Percentiles rank a stretch among this genome's conserved stretches.
phyloP scores from a whole-genome alignment of 257 asterid genomes.

The Jacaranda copaia region DNA sequence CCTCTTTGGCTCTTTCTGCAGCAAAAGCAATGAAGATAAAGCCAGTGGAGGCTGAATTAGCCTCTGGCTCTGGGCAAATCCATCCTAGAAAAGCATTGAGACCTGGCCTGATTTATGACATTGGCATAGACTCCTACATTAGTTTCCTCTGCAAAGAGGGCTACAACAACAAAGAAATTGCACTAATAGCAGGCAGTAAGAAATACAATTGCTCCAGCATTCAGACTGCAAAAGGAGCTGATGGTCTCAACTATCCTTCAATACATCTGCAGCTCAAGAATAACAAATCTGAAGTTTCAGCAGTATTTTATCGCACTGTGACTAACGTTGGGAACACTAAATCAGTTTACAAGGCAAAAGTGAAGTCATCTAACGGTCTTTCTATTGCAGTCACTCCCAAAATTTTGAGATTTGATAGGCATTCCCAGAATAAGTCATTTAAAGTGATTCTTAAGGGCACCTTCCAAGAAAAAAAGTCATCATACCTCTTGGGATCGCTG shows the following conservation, averaged over 20 bases:
- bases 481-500: slow-evolving; percentile 1
- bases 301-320: too few species aligned
- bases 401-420: too few species aligned
- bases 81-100: slow-evolving; percentile 49
- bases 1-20: slow-evolving; percentile 29
- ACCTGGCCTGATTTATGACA: slow-evolving; percentile 29
- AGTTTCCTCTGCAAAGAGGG: slow-evolving; percentile 56
- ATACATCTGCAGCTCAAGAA: too few species aligned
- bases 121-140: slow-evolving; percentile 40
- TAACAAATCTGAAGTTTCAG: too few species aligned
- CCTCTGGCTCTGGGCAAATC: slow-evolving; percentile 56
- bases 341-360: too few species aligned
- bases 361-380: too few species aligned
- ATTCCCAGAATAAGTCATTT: too few species aligned
- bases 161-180: slow-evolving; percentile 36
- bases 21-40: slow-evolving; percentile 51
- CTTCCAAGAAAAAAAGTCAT: neutral
- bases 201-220: slow-evolving; percentile 40
- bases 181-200: slow-evolving; percentile 40
- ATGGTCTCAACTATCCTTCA: slow-evolving; percentile 57
- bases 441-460: too few species aligned
- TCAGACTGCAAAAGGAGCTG: slow-evolving; percentile 40
- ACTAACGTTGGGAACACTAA: too few species aligned
- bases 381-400: too few species aligned
- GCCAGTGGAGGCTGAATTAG: slow-evolving; percentile 42